Evolutionary conservation across 768 basidiomycete species (phyloP).

Genomic region (Lactarius sanguifluus): DNA sequence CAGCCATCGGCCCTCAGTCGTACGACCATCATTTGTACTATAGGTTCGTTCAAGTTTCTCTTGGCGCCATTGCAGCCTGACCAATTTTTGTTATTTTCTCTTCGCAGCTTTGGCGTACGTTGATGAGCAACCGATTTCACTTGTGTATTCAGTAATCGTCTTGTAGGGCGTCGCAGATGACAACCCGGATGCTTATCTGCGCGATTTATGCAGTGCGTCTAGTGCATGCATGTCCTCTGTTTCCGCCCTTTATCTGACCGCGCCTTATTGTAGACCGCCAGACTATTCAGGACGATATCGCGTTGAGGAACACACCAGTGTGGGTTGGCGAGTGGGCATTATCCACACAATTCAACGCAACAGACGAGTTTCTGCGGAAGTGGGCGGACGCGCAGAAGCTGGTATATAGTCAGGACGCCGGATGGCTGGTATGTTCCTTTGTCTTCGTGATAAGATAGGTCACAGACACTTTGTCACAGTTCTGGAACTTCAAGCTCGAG

Average conservation of each 20-base stretch:
- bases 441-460: neutral
- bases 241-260: neutral
- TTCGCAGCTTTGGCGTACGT: slow-evolving; percentile 56
- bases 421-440: slow-evolving; percentile 59
- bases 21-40: slow-evolving; percentile 86
- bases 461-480: slow-evolving; percentile 36
- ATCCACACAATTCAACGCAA: slow-evolving; percentile 61
- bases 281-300: slow-evolving; percentile 50
- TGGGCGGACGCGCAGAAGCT: slow-evolving; percentile 81
- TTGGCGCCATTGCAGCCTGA: neutral
- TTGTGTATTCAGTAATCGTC: slow-evolving; percentile 8
- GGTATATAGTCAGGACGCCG: slow-evolving; percentile 56
- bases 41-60: slow-evolving; percentile 43
- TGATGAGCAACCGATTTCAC: neutral
- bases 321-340: slow-evolving; percentile 64
- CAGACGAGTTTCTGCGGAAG: slow-evolving; percentile 56
- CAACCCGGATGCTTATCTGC: slow-evolving; percentile 63
- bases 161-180: slow-evolving; percentile 67
- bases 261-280: slow-evolving; percentile 49
- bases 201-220: slow-evolving; percentile 64
- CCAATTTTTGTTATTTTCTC: neutral
- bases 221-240: neutral
- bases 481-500: slow-evolving; percentile 78
- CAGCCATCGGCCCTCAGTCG: slow-evolving; percentile 63
- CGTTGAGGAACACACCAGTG: slow-evolving; percentile 47